Conservation (phyloP, 2,329 filamentous ascomycete species). For the Alternaria angustiovoidea region DNA sequence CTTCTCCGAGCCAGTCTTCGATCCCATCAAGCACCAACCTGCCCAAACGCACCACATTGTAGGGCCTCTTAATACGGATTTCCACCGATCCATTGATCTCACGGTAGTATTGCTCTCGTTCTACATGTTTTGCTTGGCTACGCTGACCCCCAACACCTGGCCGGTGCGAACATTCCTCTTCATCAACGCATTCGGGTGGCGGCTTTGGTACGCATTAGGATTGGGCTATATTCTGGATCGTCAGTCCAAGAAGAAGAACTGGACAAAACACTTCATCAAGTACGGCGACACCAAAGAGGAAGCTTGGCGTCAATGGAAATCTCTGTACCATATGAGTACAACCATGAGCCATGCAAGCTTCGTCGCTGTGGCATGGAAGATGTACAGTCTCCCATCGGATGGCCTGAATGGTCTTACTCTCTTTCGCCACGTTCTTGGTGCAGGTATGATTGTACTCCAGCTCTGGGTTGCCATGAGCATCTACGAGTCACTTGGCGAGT, state of each 20-base stretch:
- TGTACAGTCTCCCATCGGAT: constrained; percentile 86
- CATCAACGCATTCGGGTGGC: constrained; percentile 80
- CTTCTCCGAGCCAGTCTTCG: constrained; percentile 50
- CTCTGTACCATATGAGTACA: constrained; percentile 91
- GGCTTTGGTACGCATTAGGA: constrained; percentile 90
- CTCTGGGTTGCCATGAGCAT: constrained; percentile 93
- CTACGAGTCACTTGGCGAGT: constrained; percentile 94
- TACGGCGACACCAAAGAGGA: constrained; percentile 89
- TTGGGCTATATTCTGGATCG: constrained; percentile 83
- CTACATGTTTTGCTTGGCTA: constrained; percentile 76
- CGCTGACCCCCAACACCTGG: constrained; percentile 79
- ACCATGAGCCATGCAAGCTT: constrained; percentile 89
- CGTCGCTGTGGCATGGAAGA: constrained; percentile 91
- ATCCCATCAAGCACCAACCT: constrained; percentile 60
- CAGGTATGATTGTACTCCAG: constrained; percentile 82
- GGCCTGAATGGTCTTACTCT: constrained; percentile 88
- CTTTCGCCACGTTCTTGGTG: constrained; percentile 85
- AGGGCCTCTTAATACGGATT: constrained; percentile 82
- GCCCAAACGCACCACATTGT: constrained; percentile 82
- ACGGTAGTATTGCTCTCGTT: constrained; percentile 78
- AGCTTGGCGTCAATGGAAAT: constrained; percentile 98
- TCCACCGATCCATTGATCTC: constrained; percentile 86
- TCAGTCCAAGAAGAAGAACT: constrained; percentile 90
- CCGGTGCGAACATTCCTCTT: constrained; percentile 82
- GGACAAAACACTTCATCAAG: constrained; percentile 98